Percentiles rank a stretch among this genome's conserved stretches.
phyloP scores from a whole-genome alignment of 768 basidiomycete genomes.

The Collybiopsis luxurians region DNA sequence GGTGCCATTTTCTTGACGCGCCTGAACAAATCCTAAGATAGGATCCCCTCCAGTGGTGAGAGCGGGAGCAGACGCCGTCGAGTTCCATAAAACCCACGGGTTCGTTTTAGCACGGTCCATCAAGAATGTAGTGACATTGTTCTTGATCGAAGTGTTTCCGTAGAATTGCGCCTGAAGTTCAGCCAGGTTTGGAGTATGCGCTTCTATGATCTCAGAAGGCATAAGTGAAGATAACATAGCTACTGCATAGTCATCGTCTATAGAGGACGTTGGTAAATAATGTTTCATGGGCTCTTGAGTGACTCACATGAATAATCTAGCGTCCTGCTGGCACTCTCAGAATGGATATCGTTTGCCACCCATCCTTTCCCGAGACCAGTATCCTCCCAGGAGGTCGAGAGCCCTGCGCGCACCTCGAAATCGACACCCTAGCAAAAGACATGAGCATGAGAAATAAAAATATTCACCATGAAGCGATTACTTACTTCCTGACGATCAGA shows the following conservation, averaged over 20 bases:
- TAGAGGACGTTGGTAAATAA: background rate
- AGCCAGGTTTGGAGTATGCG: background rate
- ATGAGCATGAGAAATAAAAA: background rate
- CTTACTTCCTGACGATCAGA: conserved; percentile 69
- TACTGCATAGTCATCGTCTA: conserved; percentile 75
- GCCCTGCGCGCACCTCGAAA: conserved; percentile 79
- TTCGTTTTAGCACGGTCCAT: conserved; percentile 48
- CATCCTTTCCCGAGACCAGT: conserved; percentile 44
- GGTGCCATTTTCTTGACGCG: conserved; percentile 59
- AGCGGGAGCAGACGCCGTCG: conserved; percentile 1
- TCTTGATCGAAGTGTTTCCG: background rate
- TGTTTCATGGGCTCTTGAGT: background rate
- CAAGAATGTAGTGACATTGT: conserved; percentile 34
- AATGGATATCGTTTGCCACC: conserved; percentile 27
- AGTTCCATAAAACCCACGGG: conserved; percentile 68
- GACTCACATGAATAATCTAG: conserved; percentile 24
- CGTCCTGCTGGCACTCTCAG: conserved; percentile 10
- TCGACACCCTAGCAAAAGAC: conserved; percentile 53
- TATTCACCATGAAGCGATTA: background rate
- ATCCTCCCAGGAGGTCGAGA: conserved; percentile 63
- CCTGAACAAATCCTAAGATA: conserved; percentile 80
- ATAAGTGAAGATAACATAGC: conserved; percentile 58
- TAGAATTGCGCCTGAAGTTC: background rate
- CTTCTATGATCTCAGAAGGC: conserved; percentile 35
- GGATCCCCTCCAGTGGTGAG: conserved; percentile 10